A percentile compares a stretch with the other conserved stretches of the same genome.
phyloP scores from a whole-genome alignment of 306 rosid species.

The Ormosia emarginata region DNA sequence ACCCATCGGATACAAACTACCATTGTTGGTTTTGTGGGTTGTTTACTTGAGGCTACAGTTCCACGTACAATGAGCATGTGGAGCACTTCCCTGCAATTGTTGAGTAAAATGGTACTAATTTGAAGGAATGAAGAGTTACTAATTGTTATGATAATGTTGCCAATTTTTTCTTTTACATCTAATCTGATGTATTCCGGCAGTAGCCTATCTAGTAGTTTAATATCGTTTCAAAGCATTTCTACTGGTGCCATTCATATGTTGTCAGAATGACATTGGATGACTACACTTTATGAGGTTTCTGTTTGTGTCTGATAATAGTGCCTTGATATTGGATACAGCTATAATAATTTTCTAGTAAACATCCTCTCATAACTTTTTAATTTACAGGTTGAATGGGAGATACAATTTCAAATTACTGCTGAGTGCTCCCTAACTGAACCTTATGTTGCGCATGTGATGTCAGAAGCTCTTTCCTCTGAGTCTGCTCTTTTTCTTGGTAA shows the following conservation, averaged over 20 bases:
- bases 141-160: background rate
- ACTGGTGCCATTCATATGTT: constrained; percentile 2
- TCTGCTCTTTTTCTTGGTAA: constrained; percentile 92
- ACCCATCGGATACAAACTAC: constrained; percentile 78
- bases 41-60: constrained; percentile 47
- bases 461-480: constrained; percentile 61
- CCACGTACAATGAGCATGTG: constrained; percentile 46
- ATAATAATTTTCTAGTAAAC: constrained; percentile 6
- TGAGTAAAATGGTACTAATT: constrained; percentile 70
- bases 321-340: constrained; percentile 17
- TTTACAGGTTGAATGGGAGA: constrained; percentile 80
- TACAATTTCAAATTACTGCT: constrained; percentile 70
- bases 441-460: constrained; percentile 62
- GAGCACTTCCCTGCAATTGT: constrained; percentile 48
- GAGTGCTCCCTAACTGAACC: constrained; percentile 80
- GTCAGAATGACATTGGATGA: background rate
- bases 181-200: constrained; percentile 8
- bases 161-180: constrained; percentile 11
- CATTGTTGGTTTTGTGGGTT: constrained; percentile 57
- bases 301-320: background rate
- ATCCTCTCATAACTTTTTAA: constrained; percentile 15
- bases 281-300: background rate
- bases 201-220: constrained; percentile 8
- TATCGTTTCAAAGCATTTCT: background rate
- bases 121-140: constrained; percentile 4